phyloP scores from a whole-genome alignment of 1,139 yeast genomes.

The Yamadazyma conglobata region DNA sequence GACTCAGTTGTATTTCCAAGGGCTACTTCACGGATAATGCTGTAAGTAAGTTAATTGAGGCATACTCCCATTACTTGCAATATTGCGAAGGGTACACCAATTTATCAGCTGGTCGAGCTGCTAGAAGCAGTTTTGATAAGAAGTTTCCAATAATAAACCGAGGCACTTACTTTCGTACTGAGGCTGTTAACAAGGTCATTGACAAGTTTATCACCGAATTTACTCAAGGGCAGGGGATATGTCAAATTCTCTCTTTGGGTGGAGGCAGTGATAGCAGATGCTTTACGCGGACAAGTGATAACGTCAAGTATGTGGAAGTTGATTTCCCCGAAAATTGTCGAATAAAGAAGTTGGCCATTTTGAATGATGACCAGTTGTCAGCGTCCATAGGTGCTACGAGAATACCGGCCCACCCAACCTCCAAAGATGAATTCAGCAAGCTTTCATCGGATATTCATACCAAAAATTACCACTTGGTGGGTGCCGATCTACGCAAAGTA shows the following conservation, averaged over 20 bases:
- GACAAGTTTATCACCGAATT: slow-evolving; percentile 42
- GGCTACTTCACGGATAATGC: slow-evolving; percentile 56
- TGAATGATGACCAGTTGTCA: slow-evolving; percentile 23
- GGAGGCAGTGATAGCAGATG: slow-evolving; percentile 95
- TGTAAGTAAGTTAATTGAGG: slow-evolving; percentile 40
- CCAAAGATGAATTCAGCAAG: slow-evolving; percentile 22
- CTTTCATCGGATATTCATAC: slow-evolving; percentile 39
- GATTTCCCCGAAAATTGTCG: slow-evolving; percentile 67
- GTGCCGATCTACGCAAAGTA: slow-evolving; percentile 49
- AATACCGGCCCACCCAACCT: slow-evolving; percentile 6
- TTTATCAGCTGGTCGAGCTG: slow-evolving; percentile 38
- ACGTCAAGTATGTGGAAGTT: slow-evolving; percentile 59
- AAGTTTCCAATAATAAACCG: slow-evolving; percentile 78
- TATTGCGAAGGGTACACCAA: slow-evolving; percentile 39
- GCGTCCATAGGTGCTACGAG: slow-evolving; percentile 15
- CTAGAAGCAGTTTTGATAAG: slow-evolving; percentile 39
- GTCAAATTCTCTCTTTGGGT: slow-evolving; percentile 80
- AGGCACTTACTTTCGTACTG: slow-evolving; percentile 79
- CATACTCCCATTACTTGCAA: slow-evolving; percentile 36
- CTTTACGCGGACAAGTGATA: slow-evolving; percentile 35
- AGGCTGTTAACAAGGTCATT: slow-evolving; percentile 55
- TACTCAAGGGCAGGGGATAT: slow-evolving; percentile 10
- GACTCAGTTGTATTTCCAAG: slow-evolving; percentile 53
- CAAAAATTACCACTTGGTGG: slow-evolving; percentile 48
- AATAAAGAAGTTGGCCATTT: slow-evolving; percentile 57